Percentiles rank a stretch among this genome's conserved stretches.
These are phyloP conservation scores for Chondrostereum purpureum DNA, from an alignment of 1,284 basidiomycete genomes.

Conservation along the genomic window DNA sequence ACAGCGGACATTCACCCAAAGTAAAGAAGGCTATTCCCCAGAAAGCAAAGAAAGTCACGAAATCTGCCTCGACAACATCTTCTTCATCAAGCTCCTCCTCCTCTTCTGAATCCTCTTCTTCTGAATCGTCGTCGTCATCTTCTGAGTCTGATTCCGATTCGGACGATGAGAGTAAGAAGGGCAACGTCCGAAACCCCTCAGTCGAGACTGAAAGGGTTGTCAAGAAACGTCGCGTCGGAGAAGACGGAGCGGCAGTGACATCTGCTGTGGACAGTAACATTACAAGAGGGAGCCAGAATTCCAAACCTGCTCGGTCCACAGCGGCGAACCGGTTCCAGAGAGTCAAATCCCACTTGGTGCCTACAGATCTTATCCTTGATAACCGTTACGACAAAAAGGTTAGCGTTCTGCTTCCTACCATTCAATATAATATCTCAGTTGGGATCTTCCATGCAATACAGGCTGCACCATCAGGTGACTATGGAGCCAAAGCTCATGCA, in stretches of 20 bases:
- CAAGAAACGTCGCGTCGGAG: slow-evolving; percentile 55
- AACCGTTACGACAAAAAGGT: slow-evolving; percentile 85
- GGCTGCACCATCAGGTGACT: slow-evolving; percentile 68
- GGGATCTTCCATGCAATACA: slow-evolving; percentile 25
- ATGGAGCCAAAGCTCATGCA: slow-evolving; percentile 78
- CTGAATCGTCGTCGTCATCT: slow-evolving; percentile 10
- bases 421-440: slow-evolving; percentile 9
- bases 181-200: slow-evolving; percentile 7
- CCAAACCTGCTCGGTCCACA: slow-evolving; percentile 30
- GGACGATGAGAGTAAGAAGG: slow-evolving; percentile 10
- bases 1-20: slow-evolving; percentile 8
- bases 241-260: slow-evolving; percentile 41
- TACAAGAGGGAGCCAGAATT: slow-evolving; percentile 20
- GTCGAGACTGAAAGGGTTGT: slow-evolving; percentile 24
- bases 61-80: slow-evolving; percentile 12
- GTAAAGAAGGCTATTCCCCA: slow-evolving; percentile 8
- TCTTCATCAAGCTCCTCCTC: slow-evolving; percentile 9
- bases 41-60: slow-evolving; percentile 7
- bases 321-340: slow-evolving; percentile 72
- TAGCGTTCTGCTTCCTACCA: slow-evolving; percentile 11
- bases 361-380: slow-evolving; percentile 58
- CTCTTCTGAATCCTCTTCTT: slow-evolving; percentile 12
- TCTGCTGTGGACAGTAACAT: slow-evolving; percentile 29
- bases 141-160: not conserved
- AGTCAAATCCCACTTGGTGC: slow-evolving; percentile 68